Conservation (phyloP, 2,329 filamentous ascomycete genomes). For the Claviceps quebecensis region DNA sequence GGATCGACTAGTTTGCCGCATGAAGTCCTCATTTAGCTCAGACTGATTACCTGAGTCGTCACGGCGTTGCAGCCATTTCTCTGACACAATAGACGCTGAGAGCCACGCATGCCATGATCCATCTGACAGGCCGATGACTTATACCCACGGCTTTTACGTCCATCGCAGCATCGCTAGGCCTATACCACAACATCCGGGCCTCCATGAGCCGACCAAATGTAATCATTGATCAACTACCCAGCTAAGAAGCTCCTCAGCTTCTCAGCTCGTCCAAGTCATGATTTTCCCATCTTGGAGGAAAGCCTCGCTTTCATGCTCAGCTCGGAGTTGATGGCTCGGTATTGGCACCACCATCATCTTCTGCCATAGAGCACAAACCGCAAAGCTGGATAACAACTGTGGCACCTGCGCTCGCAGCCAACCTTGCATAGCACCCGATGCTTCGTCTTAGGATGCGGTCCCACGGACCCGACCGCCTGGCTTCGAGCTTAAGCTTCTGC, state of each 20-base stretch:
- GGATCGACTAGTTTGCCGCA: neutral
- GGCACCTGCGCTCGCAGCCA: neutral
- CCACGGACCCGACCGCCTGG: conserved; percentile 1
- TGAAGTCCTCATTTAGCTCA: neutral
- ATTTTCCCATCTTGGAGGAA: neutral
- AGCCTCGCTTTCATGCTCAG: neutral
- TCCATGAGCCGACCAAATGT: neutral
- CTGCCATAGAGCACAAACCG: neutral
- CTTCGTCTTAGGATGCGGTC: neutral
- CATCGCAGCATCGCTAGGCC: neutral
- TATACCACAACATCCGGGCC: neutral
- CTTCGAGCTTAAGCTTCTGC: neutral
- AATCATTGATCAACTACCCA: neutral
- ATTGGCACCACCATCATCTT: neutral
- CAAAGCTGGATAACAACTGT: neutral
- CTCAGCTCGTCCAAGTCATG: too few species aligned
- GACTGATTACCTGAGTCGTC: neutral
- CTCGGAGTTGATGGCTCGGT: neutral
- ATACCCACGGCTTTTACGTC: neutral
- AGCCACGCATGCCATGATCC: neutral
- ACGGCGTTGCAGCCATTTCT: neutral
- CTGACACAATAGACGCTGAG: neutral
- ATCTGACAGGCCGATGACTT: neutral
- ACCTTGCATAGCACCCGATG: neutral
- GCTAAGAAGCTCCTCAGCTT: neutral